phyloP scores from a whole-genome alignment of 345 rosid species.

The Lepidium didymum region DNA sequence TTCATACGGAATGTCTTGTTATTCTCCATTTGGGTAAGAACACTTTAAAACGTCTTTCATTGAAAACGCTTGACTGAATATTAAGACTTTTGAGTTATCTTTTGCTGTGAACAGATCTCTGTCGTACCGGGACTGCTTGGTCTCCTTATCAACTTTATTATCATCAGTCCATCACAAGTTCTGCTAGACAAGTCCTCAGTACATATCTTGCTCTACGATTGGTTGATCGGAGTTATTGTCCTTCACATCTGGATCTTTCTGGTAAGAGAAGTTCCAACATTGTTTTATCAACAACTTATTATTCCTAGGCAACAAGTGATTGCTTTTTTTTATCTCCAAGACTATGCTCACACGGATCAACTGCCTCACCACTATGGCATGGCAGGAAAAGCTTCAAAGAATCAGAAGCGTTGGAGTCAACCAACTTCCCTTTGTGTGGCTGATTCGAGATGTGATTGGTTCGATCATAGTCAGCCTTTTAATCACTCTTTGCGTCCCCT shows the following conservation, averaged over 20 bases:
- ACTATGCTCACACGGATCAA: background rate
- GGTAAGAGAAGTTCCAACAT: background rate
- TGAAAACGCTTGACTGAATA: background rate
- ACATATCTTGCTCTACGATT: background rate
- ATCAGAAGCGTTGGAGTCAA: background rate
- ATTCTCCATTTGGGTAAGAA: conserved; percentile 15
- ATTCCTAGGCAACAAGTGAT: background rate
- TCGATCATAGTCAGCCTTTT: background rate
- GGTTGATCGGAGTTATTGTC: background rate
- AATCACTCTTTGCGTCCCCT: conserved; percentile 1
- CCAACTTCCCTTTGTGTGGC: background rate
- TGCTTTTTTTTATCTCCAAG: background rate
- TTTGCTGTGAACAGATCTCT: background rate
- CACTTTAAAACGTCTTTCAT: background rate
- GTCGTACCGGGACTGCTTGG: conserved; percentile 13
- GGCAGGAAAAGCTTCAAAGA: conserved; percentile 6
- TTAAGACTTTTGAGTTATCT: background rate
- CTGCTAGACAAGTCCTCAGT: background rate
- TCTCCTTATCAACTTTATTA: conserved; percentile 15
- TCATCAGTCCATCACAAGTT: conserved; percentile 7
- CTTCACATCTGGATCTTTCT: conserved; percentile 10
- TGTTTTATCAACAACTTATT: background rate
- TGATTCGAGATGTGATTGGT: conserved; percentile 4
- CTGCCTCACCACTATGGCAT: background rate
- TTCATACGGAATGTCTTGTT: background rate